Conservation (phyloP, 495 filamentous ascomycete genomes). For the Rusavskia elegans region DNA sequence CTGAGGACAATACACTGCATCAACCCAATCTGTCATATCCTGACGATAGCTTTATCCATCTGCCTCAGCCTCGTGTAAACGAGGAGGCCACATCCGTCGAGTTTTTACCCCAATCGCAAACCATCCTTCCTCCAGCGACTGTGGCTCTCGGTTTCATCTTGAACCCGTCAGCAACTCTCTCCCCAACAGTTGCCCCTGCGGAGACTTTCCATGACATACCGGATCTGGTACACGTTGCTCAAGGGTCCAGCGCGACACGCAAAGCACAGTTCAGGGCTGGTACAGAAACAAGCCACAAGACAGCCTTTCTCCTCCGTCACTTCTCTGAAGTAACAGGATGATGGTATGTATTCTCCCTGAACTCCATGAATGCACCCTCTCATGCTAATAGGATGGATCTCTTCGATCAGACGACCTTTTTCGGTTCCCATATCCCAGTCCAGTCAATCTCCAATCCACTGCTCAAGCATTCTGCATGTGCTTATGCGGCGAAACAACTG, state of each 20-base stretch:
- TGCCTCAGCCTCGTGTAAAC: background rate
- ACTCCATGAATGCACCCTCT: slow-evolving; percentile 6
- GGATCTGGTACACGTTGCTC: background rate
- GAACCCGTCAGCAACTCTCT: slow-evolving; percentile 33
- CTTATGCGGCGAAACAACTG: slow-evolving; percentile 47
- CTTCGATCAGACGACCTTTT: slow-evolving; percentile 44
- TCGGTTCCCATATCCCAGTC: slow-evolving; percentile 41
- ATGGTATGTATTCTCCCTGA: slow-evolving; percentile 24
- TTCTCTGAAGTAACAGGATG: slow-evolving; percentile 43
- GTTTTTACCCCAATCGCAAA: slow-evolving; percentile 18
- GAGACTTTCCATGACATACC: slow-evolving; percentile 14
- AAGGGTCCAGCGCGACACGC: background rate
- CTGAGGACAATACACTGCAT: slow-evolving; percentile 7
- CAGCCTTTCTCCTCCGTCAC: slow-evolving; percentile 44
- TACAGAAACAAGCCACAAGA: slow-evolving; percentile 36
- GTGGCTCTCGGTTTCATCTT: slow-evolving; percentile 43
- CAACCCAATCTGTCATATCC: background rate
- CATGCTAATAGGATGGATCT: slow-evolving; percentile 42
- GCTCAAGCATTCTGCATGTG: slow-evolving; percentile 42
- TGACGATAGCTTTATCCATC: background rate
- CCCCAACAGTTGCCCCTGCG: slow-evolving; percentile 32
- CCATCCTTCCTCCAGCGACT: slow-evolving; percentile 14
- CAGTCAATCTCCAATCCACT: slow-evolving; percentile 39
- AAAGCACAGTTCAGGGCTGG: slow-evolving; percentile 11
- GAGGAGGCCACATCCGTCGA: slow-evolving; percentile 11